Evolutionary conservation across 1,284 basidiomycete species (phyloP).

Genomic region (Ceratobasidium sp.): DNA sequence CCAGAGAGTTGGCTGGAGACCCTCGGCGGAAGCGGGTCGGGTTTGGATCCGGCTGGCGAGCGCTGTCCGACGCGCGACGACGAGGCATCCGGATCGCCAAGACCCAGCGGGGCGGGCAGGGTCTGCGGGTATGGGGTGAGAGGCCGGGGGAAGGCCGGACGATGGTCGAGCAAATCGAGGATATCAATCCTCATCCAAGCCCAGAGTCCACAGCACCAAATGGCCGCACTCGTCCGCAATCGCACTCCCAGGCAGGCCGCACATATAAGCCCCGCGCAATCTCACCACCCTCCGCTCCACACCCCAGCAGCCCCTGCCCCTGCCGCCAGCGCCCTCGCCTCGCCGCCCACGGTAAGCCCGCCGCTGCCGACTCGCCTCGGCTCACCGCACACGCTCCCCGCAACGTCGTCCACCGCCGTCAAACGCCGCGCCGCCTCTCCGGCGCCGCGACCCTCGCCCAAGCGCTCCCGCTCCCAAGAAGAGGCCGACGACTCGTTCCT

Average conservation of each 20-base stretch:
- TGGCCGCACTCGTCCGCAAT: slow-evolving; percentile 34
- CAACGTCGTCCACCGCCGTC: slow-evolving; percentile 36
- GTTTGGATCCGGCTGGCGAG: slow-evolving; percentile 8
- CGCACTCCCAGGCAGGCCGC: slow-evolving; percentile 26
- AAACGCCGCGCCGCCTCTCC: slow-evolving; percentile 39
- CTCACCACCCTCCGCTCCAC: slow-evolving; percentile 13
- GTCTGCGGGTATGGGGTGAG: slow-evolving; percentile 36
- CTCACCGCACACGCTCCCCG: slow-evolving; percentile 9
- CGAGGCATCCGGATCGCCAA: background rate
- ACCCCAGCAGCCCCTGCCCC: background rate
- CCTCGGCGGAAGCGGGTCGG: slow-evolving; percentile 11
- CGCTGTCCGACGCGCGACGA: background rate
- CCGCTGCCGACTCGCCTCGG: background rate
- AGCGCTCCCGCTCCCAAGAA: slow-evolving; percentile 40
- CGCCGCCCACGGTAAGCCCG: slow-evolving; percentile 14
- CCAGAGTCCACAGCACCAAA: slow-evolving; percentile 7
- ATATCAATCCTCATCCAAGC: slow-evolving; percentile 19
- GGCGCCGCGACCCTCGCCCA: slow-evolving; percentile 33
- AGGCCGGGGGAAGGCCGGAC: slow-evolving; percentile 3
- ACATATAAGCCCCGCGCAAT: slow-evolving; percentile 1
- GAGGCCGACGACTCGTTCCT: slow-evolving; percentile 41
- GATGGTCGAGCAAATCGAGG: background rate
- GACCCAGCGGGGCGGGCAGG: slow-evolving; percentile 12
- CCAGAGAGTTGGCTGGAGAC: slow-evolving; percentile 12
- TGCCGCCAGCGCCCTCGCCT: background rate